Conservation (phyloP, 441 rosid genomes). For the Dalechampia spathulata region DNA sequence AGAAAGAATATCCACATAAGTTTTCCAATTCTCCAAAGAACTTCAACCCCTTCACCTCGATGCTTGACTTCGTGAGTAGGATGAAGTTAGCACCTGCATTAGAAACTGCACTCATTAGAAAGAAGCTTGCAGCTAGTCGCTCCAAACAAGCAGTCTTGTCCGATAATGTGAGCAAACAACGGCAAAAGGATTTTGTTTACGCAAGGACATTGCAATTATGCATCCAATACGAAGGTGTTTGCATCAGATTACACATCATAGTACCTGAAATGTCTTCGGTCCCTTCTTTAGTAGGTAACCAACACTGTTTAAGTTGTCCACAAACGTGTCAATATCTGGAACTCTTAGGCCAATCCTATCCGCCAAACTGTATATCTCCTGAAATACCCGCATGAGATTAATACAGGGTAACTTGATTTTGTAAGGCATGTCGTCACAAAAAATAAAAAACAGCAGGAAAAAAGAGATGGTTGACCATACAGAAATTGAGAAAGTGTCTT, state of each 20-base stretch:
- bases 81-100: conserved; percentile 76
- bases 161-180: no score
- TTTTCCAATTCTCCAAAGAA: not conserved
- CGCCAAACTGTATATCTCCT: conserved; percentile 97
- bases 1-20: not conserved
- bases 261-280: conserved; percentile 92
- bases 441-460: not conserved
- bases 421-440: conserved; percentile 10
- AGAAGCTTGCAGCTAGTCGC: not conserved
- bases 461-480: conserved; percentile 36
- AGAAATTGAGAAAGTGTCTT: conserved; percentile 82
- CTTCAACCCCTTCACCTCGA: conserved; percentile 35
- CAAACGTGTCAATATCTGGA: conserved; percentile 86
- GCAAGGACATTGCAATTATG: not conserved
- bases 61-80: conserved; percentile 71
- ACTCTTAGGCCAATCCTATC: conserved; percentile 89
- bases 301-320: conserved; percentile 82
- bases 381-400: conserved; percentile 16
- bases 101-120: conserved; percentile 4
- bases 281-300: conserved; percentile 94
- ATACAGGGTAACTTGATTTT: conserved; percentile 4
- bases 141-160: no score
- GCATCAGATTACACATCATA: conserved; percentile 6
- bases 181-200: not conserved
- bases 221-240: no score